Evolutionary conservation across 139 green algal species (phyloP).

Genomic region (Spirogloea muscicola): DNA sequence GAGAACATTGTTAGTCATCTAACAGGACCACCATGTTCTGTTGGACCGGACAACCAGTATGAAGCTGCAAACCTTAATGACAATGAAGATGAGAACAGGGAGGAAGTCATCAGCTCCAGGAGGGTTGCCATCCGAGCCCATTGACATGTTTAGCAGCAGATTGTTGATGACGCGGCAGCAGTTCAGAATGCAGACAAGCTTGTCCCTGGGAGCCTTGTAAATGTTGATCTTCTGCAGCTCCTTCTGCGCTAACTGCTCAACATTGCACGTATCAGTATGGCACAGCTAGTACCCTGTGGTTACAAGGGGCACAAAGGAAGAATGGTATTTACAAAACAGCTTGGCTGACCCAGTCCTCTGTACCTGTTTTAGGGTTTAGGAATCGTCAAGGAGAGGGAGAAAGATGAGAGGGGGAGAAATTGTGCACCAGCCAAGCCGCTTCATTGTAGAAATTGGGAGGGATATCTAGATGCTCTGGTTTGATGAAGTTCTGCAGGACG

Average conservation of each 20-base stretch:
- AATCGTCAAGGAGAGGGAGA: no score
- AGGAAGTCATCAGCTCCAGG: conserved; percentile 91
- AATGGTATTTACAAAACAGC: no score
- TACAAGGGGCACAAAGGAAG: no score
- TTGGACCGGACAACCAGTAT: no score
- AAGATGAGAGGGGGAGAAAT: no score
- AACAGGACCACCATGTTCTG: no score
- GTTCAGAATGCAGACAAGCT: conserved; percentile 93
- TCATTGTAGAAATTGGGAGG: conserved; percentile 44
- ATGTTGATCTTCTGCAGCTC: conserved; percentile 83
- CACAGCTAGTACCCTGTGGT: no score
- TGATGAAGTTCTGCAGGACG: conserved; percentile 45
- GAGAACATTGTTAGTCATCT: no score
- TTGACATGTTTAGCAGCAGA: conserved; percentile 63
- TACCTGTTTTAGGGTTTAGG: no score
- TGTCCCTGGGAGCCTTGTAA: conserved; percentile 89
- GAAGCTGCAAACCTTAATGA: conserved; percentile 72
- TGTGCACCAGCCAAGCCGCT: conserved; percentile 34
- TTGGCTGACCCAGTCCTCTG: no score
- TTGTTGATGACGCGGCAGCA: conserved; percentile 79
- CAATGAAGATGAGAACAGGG: conserved; percentile 84
- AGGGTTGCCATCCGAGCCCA: conserved; percentile 23
- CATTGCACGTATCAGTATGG: no score
- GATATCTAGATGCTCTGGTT: conserved; percentile 77
- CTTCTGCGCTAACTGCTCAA: conserved; percentile 58